Evolutionary conservation across 495 filamentous ascomycete genomes (phyloP).

Genomic region (Letharia lupina): DNA sequence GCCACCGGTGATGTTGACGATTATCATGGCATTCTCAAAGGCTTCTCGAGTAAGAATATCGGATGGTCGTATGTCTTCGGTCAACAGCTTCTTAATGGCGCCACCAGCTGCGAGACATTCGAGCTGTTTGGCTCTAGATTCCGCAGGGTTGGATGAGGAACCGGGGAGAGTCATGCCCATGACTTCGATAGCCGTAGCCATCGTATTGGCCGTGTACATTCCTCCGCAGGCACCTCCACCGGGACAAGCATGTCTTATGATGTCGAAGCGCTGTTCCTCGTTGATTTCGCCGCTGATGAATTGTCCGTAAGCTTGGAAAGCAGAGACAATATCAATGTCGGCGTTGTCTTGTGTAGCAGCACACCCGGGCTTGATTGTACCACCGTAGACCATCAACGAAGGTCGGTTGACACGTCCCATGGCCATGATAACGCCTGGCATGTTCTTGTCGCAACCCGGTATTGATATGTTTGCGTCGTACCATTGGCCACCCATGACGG

Average conservation of each 20-base stretch:
- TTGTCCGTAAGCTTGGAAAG: slow-evolving; percentile 96
- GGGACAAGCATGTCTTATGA: slow-evolving; percentile 90
- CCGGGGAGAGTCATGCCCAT: slow-evolving; percentile 95
- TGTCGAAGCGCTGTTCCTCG: slow-evolving; percentile 85
- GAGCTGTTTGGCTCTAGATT: slow-evolving; percentile 71
- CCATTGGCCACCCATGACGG: slow-evolving; percentile 98
- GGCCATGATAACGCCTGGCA: slow-evolving; percentile 96
- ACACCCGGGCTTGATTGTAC: slow-evolving; percentile 87
- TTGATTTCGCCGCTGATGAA: slow-evolving; percentile 85
- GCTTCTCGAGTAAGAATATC: slow-evolving; percentile 90
- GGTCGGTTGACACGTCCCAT: slow-evolving; percentile 95
- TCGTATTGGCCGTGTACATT: slow-evolving; percentile 99
- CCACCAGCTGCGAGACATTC: slow-evolving; percentile 80
- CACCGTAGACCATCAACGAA: slow-evolving; percentile 94
- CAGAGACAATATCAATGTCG: slow-evolving; percentile 87
- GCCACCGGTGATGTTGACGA: slow-evolving; percentile 90
- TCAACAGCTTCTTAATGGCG: slow-evolving; percentile 78
- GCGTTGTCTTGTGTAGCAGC: slow-evolving; percentile 60
- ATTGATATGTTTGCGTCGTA: slow-evolving; percentile 98
- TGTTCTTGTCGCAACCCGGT: slow-evolving; percentile 99
- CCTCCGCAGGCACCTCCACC: slow-evolving; percentile 91
- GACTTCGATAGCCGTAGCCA: slow-evolving; percentile 93
- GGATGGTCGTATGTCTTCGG: slow-evolving; percentile 76
- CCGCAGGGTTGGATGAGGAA: slow-evolving; percentile 85
- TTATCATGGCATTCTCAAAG: slow-evolving; percentile 93